Evolutionary conservation across 148 eudicot species (phyloP), one percentile per base, ranked within the genome.

Genomic region (Dianthus caryophyllus): DNA sequence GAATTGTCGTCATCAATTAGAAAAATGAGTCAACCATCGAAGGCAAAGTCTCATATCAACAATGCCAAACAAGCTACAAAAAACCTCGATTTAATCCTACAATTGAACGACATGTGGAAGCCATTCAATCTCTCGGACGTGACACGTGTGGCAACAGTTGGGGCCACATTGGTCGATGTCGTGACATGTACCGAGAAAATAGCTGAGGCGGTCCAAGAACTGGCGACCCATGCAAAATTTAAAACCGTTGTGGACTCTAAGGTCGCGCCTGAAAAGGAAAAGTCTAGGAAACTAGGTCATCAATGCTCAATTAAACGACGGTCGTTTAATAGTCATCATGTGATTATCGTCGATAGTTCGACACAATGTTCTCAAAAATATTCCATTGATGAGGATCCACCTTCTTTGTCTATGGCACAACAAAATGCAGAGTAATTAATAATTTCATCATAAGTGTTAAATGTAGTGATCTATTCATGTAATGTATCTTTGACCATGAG

Each of bases 1-100:
- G 80, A 87, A 74, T 39, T 90, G 9, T 69, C 90, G 8, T 3
- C 56, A 18, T 67, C 83, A n/a, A 77, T 90, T 24, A 74, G 69
- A 52, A 76, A 61, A 65, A 83, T 85, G 85, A 79, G 58, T 0
- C 31, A 69, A 24, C 70, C 86, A 18, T 64, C 78, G 0, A 21
- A 77, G 25, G 61, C 74, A 8, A 67, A 69, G 44, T 9, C 61
- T 24, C 87, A 84, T 55, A 50, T 88, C 13, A 29, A 49, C 41
- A 77, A 71, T 30, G 78, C 84, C 14, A 83, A 82, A 71, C 29
- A 64, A 22, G 85, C 81, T 0, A 68, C 81, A 0, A 44, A 80
- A 55, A 59, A 51, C 58, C 84, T 89, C 22, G 65, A 76, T 15
- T 17, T 43, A 20, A 0, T 73, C 51, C 71, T 88, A 20, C 64